Conservation (phyloP, 73 alveolate species). For the Paramecium caudatum region DNA sequence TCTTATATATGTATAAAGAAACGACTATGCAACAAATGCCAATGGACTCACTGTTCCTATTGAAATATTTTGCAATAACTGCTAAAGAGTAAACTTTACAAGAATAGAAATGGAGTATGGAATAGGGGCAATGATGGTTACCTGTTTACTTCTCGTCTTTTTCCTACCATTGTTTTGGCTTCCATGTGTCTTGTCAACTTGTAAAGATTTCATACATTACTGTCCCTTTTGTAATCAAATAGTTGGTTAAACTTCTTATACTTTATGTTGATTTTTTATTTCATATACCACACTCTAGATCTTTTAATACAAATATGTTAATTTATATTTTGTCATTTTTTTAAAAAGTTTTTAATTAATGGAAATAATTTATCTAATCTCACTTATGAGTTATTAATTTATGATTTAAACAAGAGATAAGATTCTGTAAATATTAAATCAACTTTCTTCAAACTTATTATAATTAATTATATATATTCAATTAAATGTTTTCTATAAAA, state of each 20-base stretch:
- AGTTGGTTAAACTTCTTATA: background rate
- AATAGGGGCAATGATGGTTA: background rate
- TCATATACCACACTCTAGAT: too few relatives aligned
- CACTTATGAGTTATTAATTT: too few relatives aligned
- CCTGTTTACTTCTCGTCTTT: background rate
- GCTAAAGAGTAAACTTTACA: background rate
- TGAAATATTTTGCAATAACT: background rate
- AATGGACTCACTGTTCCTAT: background rate
- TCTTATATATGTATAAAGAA: background rate
- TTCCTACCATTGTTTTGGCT: constrained; percentile 45
- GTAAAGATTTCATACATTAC: constrained; percentile 30
- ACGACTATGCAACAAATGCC: constrained; percentile 15
- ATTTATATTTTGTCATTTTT: too few relatives aligned
- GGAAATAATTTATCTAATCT: too few relatives aligned
- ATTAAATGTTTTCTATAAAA: too few relatives aligned
- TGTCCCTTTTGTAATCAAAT: constrained; percentile 18
- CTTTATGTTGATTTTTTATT: constrained; percentile 5
- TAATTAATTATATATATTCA: too few relatives aligned
- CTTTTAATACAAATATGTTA: too few relatives aligned
- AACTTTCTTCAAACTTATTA: too few relatives aligned
- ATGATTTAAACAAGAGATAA: too few relatives aligned
- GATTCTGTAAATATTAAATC: too few relatives aligned
- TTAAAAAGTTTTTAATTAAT: too few relatives aligned
- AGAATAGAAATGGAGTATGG: background rate
- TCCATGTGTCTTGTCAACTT: background rate